Conservation (phyloP, 495 filamentous ascomycete species). For the Aspergillus incahuasiensis region DNA sequence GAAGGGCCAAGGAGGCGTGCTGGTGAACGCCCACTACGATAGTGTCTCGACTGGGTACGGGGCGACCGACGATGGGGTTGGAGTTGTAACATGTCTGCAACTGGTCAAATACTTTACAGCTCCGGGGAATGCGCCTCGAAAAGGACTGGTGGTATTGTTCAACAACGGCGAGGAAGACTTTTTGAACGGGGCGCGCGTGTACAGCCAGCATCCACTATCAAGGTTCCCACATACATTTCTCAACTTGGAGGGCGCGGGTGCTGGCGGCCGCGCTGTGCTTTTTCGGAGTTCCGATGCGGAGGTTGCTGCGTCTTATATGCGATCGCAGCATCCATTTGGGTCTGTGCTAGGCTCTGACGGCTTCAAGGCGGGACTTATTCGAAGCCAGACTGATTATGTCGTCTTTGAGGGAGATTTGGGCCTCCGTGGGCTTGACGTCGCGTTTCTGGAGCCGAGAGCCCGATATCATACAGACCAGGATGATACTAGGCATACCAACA, state of each 20-base stretch:
- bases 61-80: constrained; percentile 91
- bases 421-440: constrained; percentile 84
- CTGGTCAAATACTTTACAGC: constrained; percentile 84
- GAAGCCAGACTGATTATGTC: constrained; percentile 84
- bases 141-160: constrained; percentile 77
- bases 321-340: constrained; percentile 72
- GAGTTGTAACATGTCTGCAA: constrained; percentile 79
- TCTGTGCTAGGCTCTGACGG: constrained; percentile 76
- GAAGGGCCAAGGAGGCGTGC: constrained; percentile 63
- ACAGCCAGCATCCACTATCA: constrained; percentile 73
- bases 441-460: constrained; percentile 81
- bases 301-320: constrained; percentile 73
- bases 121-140: constrained; percentile 66
- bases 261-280: constrained; percentile 80
- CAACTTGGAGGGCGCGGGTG: constrained; percentile 93
- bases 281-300: constrained; percentile 86
- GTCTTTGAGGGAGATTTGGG: constrained; percentile 78
- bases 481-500: constrained; percentile 70
- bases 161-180: constrained; percentile 98
- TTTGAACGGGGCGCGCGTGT: constrained; percentile 84
- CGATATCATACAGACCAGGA: constrained; percentile 92
- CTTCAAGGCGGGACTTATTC: constrained; percentile 70
- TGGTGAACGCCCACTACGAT: constrained; percentile 96
- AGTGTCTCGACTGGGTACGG: constrained; percentile 88
- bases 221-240: constrained; percentile 77